Conservation (phyloP, 2,329 filamentous ascomycete genomes). For the Trichoderma gracile region DNA sequence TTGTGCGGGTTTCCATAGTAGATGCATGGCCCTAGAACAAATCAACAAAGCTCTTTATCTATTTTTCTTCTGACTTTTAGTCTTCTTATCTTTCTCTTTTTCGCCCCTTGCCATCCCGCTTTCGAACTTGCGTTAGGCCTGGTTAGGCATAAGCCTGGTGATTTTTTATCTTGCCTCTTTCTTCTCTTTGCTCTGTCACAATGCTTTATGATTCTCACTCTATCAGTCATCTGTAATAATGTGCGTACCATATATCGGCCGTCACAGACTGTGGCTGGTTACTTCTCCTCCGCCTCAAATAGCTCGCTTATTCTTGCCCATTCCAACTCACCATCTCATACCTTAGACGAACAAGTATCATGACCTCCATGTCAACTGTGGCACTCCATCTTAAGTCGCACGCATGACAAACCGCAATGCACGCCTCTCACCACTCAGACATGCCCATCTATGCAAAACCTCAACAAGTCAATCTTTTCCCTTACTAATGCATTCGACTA, state of each 20-base stretch:
- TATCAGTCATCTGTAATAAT: neutral
- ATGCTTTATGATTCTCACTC: neutral
- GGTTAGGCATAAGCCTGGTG: neutral
- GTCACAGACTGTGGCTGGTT: neutral
- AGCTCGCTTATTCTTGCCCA: too few relatives aligned
- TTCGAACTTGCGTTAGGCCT: neutral
- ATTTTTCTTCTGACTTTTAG: too few relatives aligned
- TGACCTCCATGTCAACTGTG: too few relatives aligned
- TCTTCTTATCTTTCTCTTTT: neutral
- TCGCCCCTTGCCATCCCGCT: slow-evolving; percentile 21
- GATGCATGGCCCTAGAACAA: slow-evolving; percentile 12
- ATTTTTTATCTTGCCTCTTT: too few relatives aligned
- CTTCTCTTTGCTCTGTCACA: neutral
- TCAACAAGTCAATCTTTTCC: too few relatives aligned
- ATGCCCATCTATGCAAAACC: neutral
- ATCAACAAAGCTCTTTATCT: too few relatives aligned
- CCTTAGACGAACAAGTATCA: too few relatives aligned
- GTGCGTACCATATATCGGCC: neutral
- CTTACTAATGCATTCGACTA: neutral
- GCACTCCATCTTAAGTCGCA: too few relatives aligned
- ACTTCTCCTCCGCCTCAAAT: neutral
- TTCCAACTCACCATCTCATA: too few relatives aligned
- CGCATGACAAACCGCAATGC: too few relatives aligned
- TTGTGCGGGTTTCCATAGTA: slow-evolving; percentile 1
- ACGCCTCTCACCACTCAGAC: too few relatives aligned